Evolutionary conservation across 345 rosid genomes (phyloP), one percentile per base, ranked within the genome.

Genomic region (Eutrema yunnanense): DNA sequence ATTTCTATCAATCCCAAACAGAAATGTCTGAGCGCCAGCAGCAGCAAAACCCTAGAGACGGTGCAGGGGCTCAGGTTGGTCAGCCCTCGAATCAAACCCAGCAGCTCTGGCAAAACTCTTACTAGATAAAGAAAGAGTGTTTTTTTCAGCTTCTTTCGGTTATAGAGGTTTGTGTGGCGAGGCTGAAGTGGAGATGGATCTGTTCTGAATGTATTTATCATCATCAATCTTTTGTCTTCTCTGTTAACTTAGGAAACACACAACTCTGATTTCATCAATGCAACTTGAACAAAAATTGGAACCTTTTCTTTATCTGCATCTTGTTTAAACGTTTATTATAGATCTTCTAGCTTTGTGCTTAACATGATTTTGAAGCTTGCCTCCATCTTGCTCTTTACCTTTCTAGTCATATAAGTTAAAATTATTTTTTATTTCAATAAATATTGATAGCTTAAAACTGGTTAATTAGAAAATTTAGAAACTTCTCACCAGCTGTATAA

Each of bases 101-200:
- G 75, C 99, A 90, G 83, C 61, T 95, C 16, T 95, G 97, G 99
- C 97, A 86, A 81, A 92, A 92, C 86, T 82, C 83, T 80, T 95
- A 95, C 92, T 94, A 79, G 86, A 69, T 37, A 46, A 69, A 37
- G 64, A 61, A 62, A 69, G 71, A 38, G 75, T 16, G 56, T 14
- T 44, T 62, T 44, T 40, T 22, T 37, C 9, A 37, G 58, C 69
- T 61, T 62, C 69, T 60, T 60, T 61, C 63, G 13, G 69, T 54
- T 54, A 53, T 69, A 69, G 74, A 62, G 70, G 65, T 46, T 19
- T 69, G 70, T 53, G 63, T 67, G 68, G 74, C 51, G 70, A 53
- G 75, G 62, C 42, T 43, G 62, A 60, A 58, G 46, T 16, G 50
- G 54, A 37, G 37, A 47, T 61, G 74, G 46, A 38, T 44, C n/a